Evolutionary conservation across 805 yeast genomes (phyloP), one percentile per base, ranked within the genome.

Genomic region (Hyphopichia homilentoma): DNA sequence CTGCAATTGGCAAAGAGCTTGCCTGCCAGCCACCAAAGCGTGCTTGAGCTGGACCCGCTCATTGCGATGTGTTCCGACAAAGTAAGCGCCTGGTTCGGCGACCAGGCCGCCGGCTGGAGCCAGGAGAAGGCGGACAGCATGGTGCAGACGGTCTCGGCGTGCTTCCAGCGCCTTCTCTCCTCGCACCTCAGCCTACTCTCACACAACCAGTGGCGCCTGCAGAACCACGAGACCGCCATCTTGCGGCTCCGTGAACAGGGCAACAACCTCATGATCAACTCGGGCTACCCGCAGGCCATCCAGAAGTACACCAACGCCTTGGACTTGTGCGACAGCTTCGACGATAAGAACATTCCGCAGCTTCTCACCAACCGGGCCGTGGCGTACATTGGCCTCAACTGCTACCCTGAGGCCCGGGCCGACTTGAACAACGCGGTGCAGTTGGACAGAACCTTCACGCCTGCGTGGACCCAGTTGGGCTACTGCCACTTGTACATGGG

Each of bases 401-500:
- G 70, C 39, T 59, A 58, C 30, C 53, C 56, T 2, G 71, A 65
- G 42, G 68, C 70, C 1, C 53, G 62, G 1, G 27, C 47, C 8
- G 70, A 65, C 40, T 50, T 65, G 40, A 54, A 59, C 33, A 28
- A 30, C 11, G 69, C 70, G 0, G 40, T 65, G 7, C 26, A 30
- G 14, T 30, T 41, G 23, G 69, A 65, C 36, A 40, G 56, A 20
- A 46, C 57, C 5, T 61, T 57, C 38, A 54, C 65, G 4, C 64
- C 70, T 2, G 71, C 68, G 5, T 65, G 71, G 71, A 47, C 62
- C 13, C 71, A 65, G 44, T 47, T 65, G 37, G 70, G 68, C 4
- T 65, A 63, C 46, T 64, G 68, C 40, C 67, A 64, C 27, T 44
- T 65, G 22, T 64, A 61, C 41, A 54, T 64, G 62, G 70, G 70